Evolutionary conservation across 306 rosid genomes (phyloP), one percentile per base, ranked within the genome.

Genomic region (Lithocarpus polystachyus): DNA sequence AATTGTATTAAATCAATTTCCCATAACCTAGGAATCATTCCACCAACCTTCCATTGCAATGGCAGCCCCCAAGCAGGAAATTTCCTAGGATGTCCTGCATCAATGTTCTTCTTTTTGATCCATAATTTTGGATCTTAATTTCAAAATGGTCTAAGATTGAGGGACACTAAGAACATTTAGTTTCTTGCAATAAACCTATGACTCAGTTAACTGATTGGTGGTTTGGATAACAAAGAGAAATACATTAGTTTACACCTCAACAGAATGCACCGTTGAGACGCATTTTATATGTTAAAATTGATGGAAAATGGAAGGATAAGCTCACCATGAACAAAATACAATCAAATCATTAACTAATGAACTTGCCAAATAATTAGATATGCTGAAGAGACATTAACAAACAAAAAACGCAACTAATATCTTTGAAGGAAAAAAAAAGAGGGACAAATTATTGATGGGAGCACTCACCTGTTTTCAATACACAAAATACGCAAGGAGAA

Each of bases 401-500:
- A 29, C 5, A 28, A 4, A 69, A 23, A 37, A 35, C 3, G 13
- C 72, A 43, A 72, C 19, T 6, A 29, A 74, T 56, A 64, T 71
- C 59, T 28, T 18, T 14, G 37, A 43, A 37, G 26, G 59, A 28
- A 19, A 82, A 5, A 40, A 77, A 45, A 52, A n/a, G n/a, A n/a
- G n/a, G n/a, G n/a, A n/a, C n/a, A n/a, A n/a, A n/a, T n/a, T n/a
- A 33, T 22, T 65, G 56, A 72, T 31, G 64, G 77, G 72, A 72
- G 71, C 72, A 77, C 83, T 81, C 71, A 95, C 99, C 93, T 95
- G 98, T 84, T 95, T 95, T 77, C 89, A 82, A 75, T 93, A 95
- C 23, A 95, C 93, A 64, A 95, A 67, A 90, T 89, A 95, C 20
- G 98, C 99, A 35, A 95, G 91, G 74, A 81, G 60, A 72, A 91